Evolutionary conservation across 2,329 filamentous ascomycete genomes (phyloP).

Genomic region (Nemania diffusa): DNA sequence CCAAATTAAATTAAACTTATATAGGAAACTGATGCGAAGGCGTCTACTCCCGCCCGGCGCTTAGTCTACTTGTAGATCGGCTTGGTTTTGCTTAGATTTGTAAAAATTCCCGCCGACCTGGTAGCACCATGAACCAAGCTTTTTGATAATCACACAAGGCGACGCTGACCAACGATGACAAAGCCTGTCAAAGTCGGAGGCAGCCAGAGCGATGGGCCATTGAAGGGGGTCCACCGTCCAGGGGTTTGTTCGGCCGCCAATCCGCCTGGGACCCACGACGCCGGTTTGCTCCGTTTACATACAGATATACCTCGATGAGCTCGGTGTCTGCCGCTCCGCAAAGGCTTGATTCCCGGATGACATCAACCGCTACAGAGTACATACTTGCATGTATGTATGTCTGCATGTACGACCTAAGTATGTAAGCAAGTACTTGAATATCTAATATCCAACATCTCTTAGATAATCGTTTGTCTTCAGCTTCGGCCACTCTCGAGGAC

Average conservation of each 20-base stretch:
- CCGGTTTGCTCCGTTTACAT: conserved; percentile 13
- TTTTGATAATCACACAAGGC: neutral
- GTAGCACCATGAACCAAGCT: conserved; percentile 20
- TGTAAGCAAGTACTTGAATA: too few species aligned
- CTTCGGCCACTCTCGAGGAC: neutral
- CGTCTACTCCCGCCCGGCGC: neutral
- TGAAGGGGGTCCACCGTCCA: neutral
- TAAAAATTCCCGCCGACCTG: conserved; percentile 25
- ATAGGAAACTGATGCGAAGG: neutral
- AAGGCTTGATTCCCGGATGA: too few species aligned
- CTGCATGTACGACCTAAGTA: too few species aligned
- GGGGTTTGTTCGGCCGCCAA: conserved; percentile 4
- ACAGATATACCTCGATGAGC: conserved; percentile 15
- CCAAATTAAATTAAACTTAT: neutral
- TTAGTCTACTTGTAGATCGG: too few species aligned
- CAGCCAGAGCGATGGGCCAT: neutral
- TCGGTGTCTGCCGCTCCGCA: conserved; percentile 23
- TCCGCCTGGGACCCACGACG: conserved; percentile 1
- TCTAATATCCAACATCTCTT: too few species aligned
- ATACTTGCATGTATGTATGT: too few species aligned
- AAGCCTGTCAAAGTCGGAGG: neutral
- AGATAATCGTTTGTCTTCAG: neutral
- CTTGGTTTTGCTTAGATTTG: neutral
- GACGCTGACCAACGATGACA: conserved; percentile 25
- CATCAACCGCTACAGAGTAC: too few species aligned